Percentiles rank a stretch among this genome's conserved stretches.
These are phyloP conservation scores for Amauroascus niger DNA, from an alignment of 2,329 filamentous ascomycete species.

Conservation along the genomic window DNA sequence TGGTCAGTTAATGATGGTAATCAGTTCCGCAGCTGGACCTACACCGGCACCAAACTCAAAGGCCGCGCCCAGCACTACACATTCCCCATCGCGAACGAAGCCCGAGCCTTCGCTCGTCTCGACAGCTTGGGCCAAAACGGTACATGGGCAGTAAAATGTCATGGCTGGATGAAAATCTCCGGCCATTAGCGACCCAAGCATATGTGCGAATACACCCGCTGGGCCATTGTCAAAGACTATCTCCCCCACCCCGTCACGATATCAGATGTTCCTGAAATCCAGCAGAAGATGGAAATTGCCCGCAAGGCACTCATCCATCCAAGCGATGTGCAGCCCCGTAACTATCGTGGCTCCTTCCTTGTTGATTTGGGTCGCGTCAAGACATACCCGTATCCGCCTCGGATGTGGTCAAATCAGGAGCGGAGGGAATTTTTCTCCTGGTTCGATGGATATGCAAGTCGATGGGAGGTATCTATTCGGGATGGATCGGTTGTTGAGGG, in stretches of 20 bases:
- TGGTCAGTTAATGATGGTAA: not conserved
- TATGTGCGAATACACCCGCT: not conserved
- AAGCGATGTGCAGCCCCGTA: conserved; percentile 2
- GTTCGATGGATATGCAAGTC: conserved; percentile 9
- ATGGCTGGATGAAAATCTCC: conserved; percentile 15
- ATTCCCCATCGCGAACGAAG: conserved; percentile 10
- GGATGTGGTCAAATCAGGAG: conserved; percentile 1
- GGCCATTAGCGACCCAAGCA: conserved; percentile 1
- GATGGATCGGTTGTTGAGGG: conserved; percentile 12
- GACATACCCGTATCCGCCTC: conserved; percentile 11
- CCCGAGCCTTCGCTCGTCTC: conserved; percentile 15
- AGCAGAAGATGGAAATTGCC: conserved; percentile 14
- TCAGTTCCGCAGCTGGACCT: not conserved
- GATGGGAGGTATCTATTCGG: conserved; percentile 11
- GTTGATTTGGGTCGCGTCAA: conserved; percentile 11
- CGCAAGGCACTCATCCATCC: conserved; percentile 8
- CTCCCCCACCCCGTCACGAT: conserved; percentile 5
- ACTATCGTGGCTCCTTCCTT: conserved; percentile 14
- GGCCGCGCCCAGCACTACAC: conserved; percentile 5
- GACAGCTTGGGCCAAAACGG: conserved; percentile 14
- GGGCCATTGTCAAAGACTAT: conserved; percentile 16
- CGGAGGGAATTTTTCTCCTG: not conserved
- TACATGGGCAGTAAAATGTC: conserved; percentile 16
- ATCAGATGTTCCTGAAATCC: conserved; percentile 13
- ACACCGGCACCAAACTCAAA: not conserved